Conservation (phyloP, 192 early-diverging fungal species). For the Linnemannia hyalina region DNA sequence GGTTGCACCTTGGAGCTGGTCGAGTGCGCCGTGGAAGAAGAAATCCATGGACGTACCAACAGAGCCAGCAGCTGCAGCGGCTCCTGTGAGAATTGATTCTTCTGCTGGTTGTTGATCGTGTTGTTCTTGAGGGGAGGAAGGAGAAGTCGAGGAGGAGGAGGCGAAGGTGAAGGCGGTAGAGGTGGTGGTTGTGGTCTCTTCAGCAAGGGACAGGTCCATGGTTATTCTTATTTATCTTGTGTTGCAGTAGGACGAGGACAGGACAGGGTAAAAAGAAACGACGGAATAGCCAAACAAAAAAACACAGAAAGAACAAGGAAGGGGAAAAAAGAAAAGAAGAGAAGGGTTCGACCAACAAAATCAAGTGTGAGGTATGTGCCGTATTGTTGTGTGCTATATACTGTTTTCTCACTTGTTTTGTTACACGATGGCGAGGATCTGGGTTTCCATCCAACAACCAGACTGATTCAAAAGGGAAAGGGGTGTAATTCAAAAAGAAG, state of each 20-base stretch:
- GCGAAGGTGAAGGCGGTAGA: background rate
- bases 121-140: constrained; percentile 2
- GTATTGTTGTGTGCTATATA: no score
- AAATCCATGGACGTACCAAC: constrained; percentile 12
- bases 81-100: background rate
- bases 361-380: no score
- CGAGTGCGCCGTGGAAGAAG: constrained; percentile 18
- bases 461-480: no score
- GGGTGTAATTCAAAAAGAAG: background rate
- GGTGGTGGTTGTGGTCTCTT: background rate
- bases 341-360: no score
- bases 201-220: background rate
- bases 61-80: background rate
- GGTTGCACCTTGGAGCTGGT: constrained; percentile 14
- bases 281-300: background rate
- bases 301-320: no score
- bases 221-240: background rate
- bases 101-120: background rate
- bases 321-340: no score
- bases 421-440: no score
- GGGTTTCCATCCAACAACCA: no score
- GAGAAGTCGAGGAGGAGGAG: background rate
- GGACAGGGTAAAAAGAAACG: background rate
- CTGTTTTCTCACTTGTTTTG: no score
- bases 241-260: background rate